phyloP scores from a whole-genome alignment of 164 flowering plant species.

The Sedum album region DNA sequence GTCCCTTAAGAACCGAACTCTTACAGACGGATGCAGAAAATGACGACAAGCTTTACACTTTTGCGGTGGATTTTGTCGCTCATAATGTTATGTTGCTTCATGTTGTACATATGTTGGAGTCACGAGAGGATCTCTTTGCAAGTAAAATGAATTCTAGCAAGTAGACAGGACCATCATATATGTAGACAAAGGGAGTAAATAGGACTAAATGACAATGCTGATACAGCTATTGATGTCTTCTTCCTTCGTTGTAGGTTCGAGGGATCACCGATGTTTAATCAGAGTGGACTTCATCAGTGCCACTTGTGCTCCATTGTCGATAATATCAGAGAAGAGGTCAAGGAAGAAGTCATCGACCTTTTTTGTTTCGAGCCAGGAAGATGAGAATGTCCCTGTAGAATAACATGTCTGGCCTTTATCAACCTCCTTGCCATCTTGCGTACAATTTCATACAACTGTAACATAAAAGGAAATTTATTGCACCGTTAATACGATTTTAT shows the following conservation, averaged over 20 bases:
- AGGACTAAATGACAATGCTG: not conserved
- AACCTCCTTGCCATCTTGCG: conserved; percentile 84
- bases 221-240: not conserved
- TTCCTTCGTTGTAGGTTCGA: not conserved
- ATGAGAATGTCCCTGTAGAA: conserved; percentile 92
- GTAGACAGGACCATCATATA: not conserved
- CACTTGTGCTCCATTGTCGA: not conserved
- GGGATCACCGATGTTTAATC: not conserved
- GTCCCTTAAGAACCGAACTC: too few relatives aligned
- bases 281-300: not conserved
- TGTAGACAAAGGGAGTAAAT: not conserved
- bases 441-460: conserved; percentile 79
- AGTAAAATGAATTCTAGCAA: not conserved
- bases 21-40: not conserved
- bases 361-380: conserved; percentile 92
- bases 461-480: not conserved
- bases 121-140: not conserved
- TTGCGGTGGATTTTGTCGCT: not conserved
- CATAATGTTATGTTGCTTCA: not conserved
- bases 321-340: conserved; percentile 64
- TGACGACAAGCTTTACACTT: not conserved
- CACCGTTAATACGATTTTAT: not conserved
- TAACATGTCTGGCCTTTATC: conserved; percentile 76
- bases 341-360: conserved; percentile 82
- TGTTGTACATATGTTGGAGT: conserved; percentile 1